These are phyloP conservation scores for Ceratobasidium theobromae DNA, from an alignment of 1,284 basidiomycete species.

Conservation along the genomic window DNA sequence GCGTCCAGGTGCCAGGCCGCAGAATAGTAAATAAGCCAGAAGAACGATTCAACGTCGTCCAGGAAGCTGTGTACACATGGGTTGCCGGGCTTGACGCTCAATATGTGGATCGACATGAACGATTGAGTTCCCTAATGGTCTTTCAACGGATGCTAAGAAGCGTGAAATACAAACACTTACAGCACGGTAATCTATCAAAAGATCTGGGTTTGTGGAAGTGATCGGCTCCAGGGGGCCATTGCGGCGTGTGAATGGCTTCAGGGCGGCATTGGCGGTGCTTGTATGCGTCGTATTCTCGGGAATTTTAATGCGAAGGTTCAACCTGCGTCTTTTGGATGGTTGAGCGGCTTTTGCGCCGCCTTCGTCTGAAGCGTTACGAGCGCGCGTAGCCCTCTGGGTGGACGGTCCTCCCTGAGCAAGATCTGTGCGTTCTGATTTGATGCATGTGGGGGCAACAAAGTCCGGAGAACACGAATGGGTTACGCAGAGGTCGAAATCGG, in stretches of 20 bases:
- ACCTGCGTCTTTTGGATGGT: too few species aligned
- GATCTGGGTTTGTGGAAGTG: background rate
- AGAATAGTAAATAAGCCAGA: conserved; percentile 28
- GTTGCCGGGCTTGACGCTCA: background rate
- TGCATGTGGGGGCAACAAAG: too few species aligned
- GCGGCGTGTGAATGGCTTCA: background rate
- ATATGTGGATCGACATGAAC: conserved; percentile 1
- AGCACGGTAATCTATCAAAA: background rate
- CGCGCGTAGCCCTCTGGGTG: too few species aligned
- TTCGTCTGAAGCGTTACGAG: too few species aligned
- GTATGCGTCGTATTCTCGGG: too few species aligned
- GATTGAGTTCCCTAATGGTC: background rate
- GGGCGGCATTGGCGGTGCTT: background rate
- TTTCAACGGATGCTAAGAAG: background rate
- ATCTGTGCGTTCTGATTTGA: too few species aligned
- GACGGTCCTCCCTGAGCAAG: too few species aligned
- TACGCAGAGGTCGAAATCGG: background rate
- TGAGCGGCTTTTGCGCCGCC: too few species aligned
- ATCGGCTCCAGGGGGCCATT: background rate
- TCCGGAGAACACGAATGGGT: background rate
- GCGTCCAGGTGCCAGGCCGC: background rate
- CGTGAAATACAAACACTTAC: background rate
- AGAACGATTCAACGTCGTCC: conserved; percentile 33
- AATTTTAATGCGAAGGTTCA: too few species aligned
- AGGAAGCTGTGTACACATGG: conserved; percentile 12